These are phyloP conservation scores for Pythium grandisporangium DNA, from an alignment of 352 stramenopile genomes.

Conservation along the genomic window DNA sequence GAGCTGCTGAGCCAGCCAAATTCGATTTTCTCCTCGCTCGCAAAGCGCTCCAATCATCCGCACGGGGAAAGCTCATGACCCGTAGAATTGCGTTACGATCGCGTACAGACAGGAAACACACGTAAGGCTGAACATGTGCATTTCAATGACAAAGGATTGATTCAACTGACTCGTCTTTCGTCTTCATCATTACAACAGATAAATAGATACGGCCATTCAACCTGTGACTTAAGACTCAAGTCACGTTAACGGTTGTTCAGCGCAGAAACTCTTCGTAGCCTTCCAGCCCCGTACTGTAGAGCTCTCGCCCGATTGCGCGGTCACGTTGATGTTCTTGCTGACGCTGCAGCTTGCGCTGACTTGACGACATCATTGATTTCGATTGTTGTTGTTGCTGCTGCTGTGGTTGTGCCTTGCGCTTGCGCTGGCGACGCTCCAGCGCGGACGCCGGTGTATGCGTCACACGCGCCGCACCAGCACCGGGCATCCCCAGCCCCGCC, in stretches of 20 bases:
- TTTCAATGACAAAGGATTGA: too few relatives aligned
- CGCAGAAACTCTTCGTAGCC: conserved; percentile 48
- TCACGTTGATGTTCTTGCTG: conserved; percentile 28
- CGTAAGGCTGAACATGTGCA: too few relatives aligned
- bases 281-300: conserved; percentile 38
- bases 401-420: conserved; percentile 28
- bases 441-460: conserved; percentile 32
- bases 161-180: too few relatives aligned
- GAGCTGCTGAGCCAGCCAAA: conserved; percentile 58
- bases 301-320: conserved; percentile 26
- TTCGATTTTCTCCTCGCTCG: conserved; percentile 63
- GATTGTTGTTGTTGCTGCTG: too few relatives aligned
- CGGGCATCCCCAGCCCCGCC: conserved; percentile 21
- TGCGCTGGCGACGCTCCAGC: conserved; percentile 17
- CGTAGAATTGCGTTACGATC: too few relatives aligned
- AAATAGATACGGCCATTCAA: too few relatives aligned
- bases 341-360: conserved; percentile 28
- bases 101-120: too few relatives aligned
- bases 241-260: too few relatives aligned
- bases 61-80: too few relatives aligned
- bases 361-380: conserved; percentile 9
- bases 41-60: too few relatives aligned
- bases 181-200: too few relatives aligned
- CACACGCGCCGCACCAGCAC: conserved; percentile 12
- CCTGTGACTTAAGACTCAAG: too few relatives aligned